Base-by-base conservation (phyloP, 2,329 filamentous ascomycete species). In the Hymenoscyphus infarciens region DNA sequence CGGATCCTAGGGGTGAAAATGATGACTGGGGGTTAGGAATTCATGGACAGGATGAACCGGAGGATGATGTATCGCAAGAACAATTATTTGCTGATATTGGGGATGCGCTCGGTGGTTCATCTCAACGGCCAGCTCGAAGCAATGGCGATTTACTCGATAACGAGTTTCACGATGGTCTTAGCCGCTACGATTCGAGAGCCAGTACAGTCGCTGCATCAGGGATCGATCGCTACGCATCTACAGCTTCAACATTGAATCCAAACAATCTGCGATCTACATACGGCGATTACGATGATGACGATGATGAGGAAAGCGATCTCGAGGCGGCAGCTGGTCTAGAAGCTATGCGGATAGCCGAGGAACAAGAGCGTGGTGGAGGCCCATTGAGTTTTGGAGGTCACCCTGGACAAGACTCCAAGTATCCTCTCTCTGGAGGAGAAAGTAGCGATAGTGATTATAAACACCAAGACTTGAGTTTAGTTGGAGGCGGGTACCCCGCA, bases 311-410 rank as follows among this genome's bases (percentile, higher is more conserved):
- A 57, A 96, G 92, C 72, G 94, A 98, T 72, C 87, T 90, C 0
- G 94, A 97, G 75, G 94, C 90, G 22, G 87, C 89, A 45, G 91
- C 91, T 64, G 94, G 95, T 16, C 78, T 96, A 59, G 84, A 90
- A 73, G 92, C 92, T 68, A 86, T 98, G 83, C 87, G 87, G 63
- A 86, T 93, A 77, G 92, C 92, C 4, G 92, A 96, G 65, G 85
- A 92, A 74, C 82, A 87, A 73, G 90, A 96, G 64, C 86, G 84
- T 55, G 45, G 53, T 45, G 66, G 68, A 87, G 82, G 67, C 80
- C 81, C 16, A 77, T 79, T 68, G 77, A 82, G 19, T 81, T 85
- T 81, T 73, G 80, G 69, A 74, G 76, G 69, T 75, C 78, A 80
- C 52, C 67, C 69, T 27, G n/a, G 75, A 77, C 81, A 85, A 62